Base-by-base conservation (phyloP, 1,139 yeast genomes). In the Yamadazyma sp. region DNA sequence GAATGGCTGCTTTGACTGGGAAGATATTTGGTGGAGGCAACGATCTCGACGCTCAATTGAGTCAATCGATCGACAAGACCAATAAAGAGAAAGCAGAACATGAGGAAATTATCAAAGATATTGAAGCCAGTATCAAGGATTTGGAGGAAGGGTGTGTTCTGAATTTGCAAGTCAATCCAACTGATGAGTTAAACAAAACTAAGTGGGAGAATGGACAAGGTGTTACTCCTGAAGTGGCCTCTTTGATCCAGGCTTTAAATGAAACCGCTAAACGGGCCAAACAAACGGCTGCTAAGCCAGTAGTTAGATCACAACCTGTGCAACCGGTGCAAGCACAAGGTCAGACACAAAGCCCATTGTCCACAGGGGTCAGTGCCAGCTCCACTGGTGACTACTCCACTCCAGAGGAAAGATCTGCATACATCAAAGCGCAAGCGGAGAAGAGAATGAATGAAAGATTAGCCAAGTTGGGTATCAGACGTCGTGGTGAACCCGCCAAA, bases 1-100 rank as follows among this genome's bases (percentile, higher is more conserved):
- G 95, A 47, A 88, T 90, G 95, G 95, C 96, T 15, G 87, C 92
- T 7, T 70, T 92, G 49, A 89, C 97, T 0, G 97, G 97, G 1
- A 80, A 80, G 45, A 69, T 81, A 2, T 62, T 67, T 6, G 44
- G 43, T 13, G 48, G 51, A 14, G 72, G 70, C 17, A 70, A 75
- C 2, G 67, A 72, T 36, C 58, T 68, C 26, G 94, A 87, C 50
- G 59, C 68, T 13, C 70, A 72, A 46, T 69, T 83, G 45, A 74
- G 73, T 39, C 75, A 73, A 43, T 86, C 82, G 44, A 62, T 76
- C 21, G 74, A 73, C 21, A 67, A 67, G 28, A 77, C 86, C 16
- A 71, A 71, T 30, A 61, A 65, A 23, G 95, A 86, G 43, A 67
- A 73, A 31, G 68, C 71, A 21, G 72, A 70, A 20, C 81, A 80